Evolutionary conservation across 192 early-diverging fungal genomes (phyloP), one percentile per base, ranked within the genome.

Genomic region (Gigaspora rosea): DNA sequence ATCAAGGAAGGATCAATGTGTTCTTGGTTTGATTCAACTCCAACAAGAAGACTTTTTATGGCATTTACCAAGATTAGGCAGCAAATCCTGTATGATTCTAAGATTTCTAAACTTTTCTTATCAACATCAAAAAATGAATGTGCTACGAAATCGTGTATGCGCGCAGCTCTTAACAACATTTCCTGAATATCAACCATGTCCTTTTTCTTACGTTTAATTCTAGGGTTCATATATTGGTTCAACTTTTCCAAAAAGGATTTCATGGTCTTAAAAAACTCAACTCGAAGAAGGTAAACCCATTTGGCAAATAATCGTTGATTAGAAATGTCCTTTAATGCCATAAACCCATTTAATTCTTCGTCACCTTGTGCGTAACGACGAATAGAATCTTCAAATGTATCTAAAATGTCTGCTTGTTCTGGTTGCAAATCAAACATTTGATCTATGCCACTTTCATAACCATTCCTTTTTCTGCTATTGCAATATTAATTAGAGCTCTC

Each of bases 51-150:
- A 73, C 32, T 33, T 35, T 58, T 52, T 58, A 73, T 58, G 20
- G 36, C 71, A 10, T 59, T 41, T 12, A 46, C 10, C n/a, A 73
- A 35, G 1, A 73, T 50, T 32, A 71, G 52, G 32, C 70, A 71
- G 27, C 50, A 71, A 54, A 71, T 71, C 12, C 52, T 48, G 52
- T 59, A 73, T 59, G 71, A 73, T 48, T 73, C 71, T 20, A 73
- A 20, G 11, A 73, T 59, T 59, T 33, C 52, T 11, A 73, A 56
- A 59, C 71, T 73, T 47, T 73, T 56, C 11, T 41, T 18, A 56
- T 73, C 71, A 46, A 73, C 58, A 59, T 73, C 71, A 41, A 58
- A 59, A 47, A 73, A 73, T 20, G 71, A 73, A 59, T 59, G 56
- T 13, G 71, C 71, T 8, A 56, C 52, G 13, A 73, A 73, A 13